A percentile compares a stretch with the other conserved stretches of the same genome.
Evolutionary conservation across 2,329 filamentous ascomycete species (phyloP).

Genomic region (Sporothrix sp.): DNA sequence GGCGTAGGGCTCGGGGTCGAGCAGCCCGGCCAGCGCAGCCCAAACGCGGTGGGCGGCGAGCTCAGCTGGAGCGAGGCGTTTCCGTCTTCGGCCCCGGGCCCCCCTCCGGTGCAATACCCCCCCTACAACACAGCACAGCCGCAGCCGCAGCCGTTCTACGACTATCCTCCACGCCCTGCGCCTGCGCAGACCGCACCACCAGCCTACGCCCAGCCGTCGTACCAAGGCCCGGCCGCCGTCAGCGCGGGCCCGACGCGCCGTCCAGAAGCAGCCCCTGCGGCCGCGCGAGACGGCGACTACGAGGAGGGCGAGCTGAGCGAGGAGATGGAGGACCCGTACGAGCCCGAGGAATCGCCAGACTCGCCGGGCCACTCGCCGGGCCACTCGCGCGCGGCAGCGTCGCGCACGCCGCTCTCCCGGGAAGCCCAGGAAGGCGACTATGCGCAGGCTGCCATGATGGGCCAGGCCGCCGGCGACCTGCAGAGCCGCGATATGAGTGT

Average conservation of each 20-base stretch:
- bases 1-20: conserved; percentile 28
- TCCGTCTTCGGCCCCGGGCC: background rate
- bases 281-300: conserved; percentile 17
- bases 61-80: conserved; percentile 15
- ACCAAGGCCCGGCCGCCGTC: background rate
- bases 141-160: background rate
- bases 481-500: conserved; percentile 18
- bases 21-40: conserved; percentile 10
- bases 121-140: background rate
- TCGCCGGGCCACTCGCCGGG: no score
- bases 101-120: background rate
- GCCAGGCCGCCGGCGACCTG: conserved; percentile 2
- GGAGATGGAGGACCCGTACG: conserved; percentile 37
- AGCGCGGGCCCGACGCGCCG: background rate
- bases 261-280: background rate
- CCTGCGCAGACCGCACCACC: background rate
- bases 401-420: background rate
- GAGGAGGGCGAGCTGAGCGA: conserved; percentile 77
- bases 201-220: background rate
- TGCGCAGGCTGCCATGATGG: background rate
- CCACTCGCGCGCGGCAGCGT: background rate
- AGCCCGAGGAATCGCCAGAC: conserved; percentile 7
- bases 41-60: conserved; percentile 11
- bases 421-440: background rate
- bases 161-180: background rate